Evolutionary conservation across 495 filamentous ascomycete species (phyloP).

Genomic region (Alectoria sarmentosa): DNA sequence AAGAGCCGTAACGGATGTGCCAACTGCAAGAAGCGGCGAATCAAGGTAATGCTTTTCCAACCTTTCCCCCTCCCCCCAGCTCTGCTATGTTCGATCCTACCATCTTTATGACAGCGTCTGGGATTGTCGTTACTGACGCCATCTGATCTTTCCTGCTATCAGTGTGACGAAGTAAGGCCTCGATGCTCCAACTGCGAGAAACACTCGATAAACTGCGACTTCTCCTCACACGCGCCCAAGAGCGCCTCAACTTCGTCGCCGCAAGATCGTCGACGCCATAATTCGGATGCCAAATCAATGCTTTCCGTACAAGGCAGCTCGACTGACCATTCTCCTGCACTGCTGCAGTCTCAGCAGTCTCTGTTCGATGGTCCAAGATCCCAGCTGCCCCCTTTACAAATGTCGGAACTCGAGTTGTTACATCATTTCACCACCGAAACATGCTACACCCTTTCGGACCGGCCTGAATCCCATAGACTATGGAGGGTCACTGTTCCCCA

Average conservation of each 20-base stretch:
- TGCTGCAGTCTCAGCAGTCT: constrained; percentile 11
- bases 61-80: too few relatives aligned
- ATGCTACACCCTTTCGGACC: constrained; percentile 30
- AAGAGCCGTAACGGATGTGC: constrained; percentile 27
- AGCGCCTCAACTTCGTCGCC: constrained; percentile 16
- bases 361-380: constrained; percentile 25
- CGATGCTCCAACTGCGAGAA: constrained; percentile 34
- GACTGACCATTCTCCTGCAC: constrained; percentile 12
- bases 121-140: constrained; percentile 5
- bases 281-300: constrained; percentile 28
- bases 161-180: constrained; percentile 26
- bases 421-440: constrained; percentile 36
- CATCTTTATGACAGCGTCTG: neutral
- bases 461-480: constrained; percentile 27
- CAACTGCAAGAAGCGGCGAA: constrained; percentile 27
- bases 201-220: constrained; percentile 34
- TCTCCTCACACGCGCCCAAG: constrained; percentile 20
- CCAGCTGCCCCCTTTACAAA: constrained; percentile 26
- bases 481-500: constrained; percentile 37
- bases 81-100: neutral
- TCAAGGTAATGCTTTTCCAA: constrained; percentile 25
- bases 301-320: constrained; percentile 13
- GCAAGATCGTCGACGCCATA: constrained; percentile 20
- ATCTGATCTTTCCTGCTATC: neutral
- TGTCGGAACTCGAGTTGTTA: constrained; percentile 35